A percentile compares a stretch with the other conserved stretches of the same genome.
phyloP scores from a whole-genome alignment of 495 filamentous ascomycete species.

The Penicillium soppii region DNA sequence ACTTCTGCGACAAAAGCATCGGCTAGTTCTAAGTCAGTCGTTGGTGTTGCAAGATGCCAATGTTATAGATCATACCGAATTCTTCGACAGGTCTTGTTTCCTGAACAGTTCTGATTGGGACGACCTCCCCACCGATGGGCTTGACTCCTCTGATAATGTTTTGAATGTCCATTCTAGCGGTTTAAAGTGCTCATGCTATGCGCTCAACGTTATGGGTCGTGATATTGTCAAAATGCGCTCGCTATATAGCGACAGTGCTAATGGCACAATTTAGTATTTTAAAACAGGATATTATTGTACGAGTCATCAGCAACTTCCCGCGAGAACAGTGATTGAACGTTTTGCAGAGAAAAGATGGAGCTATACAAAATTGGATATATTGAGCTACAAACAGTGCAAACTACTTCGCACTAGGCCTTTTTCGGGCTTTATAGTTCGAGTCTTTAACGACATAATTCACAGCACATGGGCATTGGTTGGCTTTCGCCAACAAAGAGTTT shows the following conservation, averaged over 20 bases:
- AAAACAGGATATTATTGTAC: no score
- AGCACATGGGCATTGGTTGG: no score
- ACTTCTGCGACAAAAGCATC: constrained; percentile 47
- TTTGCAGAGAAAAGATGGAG: neutral
- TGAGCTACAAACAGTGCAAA: constrained; percentile 5
- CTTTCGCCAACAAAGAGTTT: neutral
- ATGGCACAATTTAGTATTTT: no score
- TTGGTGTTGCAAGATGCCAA: neutral
- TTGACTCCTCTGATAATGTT: constrained; percentile 21
- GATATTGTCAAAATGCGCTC: neutral
- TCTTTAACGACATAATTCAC: no score
- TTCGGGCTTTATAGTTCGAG: neutral
- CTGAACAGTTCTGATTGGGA: constrained; percentile 42
- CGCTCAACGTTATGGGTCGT: no score
- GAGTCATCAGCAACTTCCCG: no score
- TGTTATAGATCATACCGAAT: constrained; percentile 29
- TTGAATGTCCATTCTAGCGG: constrained; percentile 26
- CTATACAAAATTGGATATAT: constrained; percentile 3
- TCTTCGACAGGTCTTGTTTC: constrained; percentile 40
- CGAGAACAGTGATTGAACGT: neutral
- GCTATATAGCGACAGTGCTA: no score
- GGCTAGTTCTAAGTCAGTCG: constrained; percentile 22
- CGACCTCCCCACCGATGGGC: constrained; percentile 32
- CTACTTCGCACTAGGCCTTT: neutral
- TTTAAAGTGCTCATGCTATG: no score